Percentiles rank a stretch among this genome's conserved stretches.
phyloP scores from a whole-genome alignment of 495 filamentous ascomycete genomes.

The Neohortaea acidophila region DNA sequence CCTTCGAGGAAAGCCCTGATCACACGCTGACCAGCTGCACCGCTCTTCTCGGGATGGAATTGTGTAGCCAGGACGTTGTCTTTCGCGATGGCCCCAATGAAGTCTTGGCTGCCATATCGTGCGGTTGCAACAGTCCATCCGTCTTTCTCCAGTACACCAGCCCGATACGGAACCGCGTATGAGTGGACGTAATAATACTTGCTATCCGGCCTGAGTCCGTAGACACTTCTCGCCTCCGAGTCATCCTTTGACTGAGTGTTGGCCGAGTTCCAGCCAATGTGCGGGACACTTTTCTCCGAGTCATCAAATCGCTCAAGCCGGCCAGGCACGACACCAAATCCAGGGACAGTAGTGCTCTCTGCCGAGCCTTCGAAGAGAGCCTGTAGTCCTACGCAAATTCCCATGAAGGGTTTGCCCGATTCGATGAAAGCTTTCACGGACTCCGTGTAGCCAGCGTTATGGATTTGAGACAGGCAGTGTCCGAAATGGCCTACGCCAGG shows the following conservation, averaged over 20 bases:
- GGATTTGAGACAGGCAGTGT: conserved; percentile 75
- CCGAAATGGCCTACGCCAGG: conserved; percentile 96
- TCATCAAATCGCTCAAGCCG: conserved; percentile 63
- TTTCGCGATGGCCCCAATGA: conserved; percentile 77
- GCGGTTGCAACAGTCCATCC: conserved; percentile 85
- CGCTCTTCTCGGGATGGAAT: conserved; percentile 96
- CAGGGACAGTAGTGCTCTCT: conserved; percentile 54
- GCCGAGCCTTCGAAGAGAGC: conserved; percentile 73
- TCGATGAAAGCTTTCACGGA: conserved; percentile 67
- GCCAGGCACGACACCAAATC: conserved; percentile 59
- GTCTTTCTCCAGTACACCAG: conserved; percentile 53
- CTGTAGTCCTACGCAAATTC: conserved; percentile 89
- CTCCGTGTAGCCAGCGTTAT: conserved; percentile 61
- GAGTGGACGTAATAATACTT: conserved; percentile 99
- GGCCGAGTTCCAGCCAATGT: conserved; percentile 96
- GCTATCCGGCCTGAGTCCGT: conserved; percentile 58
- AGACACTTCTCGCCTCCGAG: conserved; percentile 42
- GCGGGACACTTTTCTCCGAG: conserved; percentile 70
- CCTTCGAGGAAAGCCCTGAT: conserved; percentile 73
- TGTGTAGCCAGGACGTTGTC: conserved; percentile 81
- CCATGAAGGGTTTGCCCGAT: conserved; percentile 89
- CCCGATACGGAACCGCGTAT: conserved; percentile 65
- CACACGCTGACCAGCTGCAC: conserved; percentile 68
- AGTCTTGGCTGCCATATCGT: conserved; percentile 74
- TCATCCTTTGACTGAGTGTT: conserved; percentile 33